phyloP scores from a whole-genome alignment of 169 alveolate genomes.

The Neospora caninum region DNA sequence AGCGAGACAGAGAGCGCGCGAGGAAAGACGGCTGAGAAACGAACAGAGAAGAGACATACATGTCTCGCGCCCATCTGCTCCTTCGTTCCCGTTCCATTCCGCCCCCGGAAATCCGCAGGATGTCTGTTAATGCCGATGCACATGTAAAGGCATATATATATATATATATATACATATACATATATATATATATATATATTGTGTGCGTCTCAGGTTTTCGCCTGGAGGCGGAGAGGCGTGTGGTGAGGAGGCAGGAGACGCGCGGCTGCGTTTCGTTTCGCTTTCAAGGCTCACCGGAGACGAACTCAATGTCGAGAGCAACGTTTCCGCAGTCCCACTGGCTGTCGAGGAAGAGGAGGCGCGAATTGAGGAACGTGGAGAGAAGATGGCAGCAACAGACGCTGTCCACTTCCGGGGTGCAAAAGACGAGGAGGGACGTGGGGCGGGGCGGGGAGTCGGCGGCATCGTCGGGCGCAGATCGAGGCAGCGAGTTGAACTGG shows the following conservation, averaged over 20 bases:
- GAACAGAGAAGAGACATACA: too few relatives aligned
- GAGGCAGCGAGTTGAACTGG: not conserved
- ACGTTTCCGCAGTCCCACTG: constrained; percentile 22
- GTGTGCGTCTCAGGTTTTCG: not conserved
- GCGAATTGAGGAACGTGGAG: constrained; percentile 27
- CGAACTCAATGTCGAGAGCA: constrained; percentile 19
- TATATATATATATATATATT: too few relatives aligned
- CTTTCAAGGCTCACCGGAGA: not conserved
- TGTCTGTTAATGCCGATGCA: not conserved
- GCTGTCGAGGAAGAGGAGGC: not conserved
- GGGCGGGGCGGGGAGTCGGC: not conserved
- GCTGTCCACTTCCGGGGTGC: constrained; percentile 25
- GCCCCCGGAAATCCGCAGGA: not conserved
- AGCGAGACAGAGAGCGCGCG: not conserved
- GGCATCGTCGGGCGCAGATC: not conserved
- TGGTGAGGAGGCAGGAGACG: too few relatives aligned
- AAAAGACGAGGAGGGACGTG: constrained; percentile 1
- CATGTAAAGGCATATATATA: not conserved
- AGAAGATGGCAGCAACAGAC: constrained; percentile 41
- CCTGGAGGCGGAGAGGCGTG: not conserved
- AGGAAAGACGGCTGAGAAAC: not conserved
- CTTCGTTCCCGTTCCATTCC: not conserved
- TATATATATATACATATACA: not conserved
- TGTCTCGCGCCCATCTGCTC: too few relatives aligned
- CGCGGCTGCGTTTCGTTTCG: too few relatives aligned